Conservation (phyloP, 306 rosid genomes). For the Albizia julibrissin region DNA sequence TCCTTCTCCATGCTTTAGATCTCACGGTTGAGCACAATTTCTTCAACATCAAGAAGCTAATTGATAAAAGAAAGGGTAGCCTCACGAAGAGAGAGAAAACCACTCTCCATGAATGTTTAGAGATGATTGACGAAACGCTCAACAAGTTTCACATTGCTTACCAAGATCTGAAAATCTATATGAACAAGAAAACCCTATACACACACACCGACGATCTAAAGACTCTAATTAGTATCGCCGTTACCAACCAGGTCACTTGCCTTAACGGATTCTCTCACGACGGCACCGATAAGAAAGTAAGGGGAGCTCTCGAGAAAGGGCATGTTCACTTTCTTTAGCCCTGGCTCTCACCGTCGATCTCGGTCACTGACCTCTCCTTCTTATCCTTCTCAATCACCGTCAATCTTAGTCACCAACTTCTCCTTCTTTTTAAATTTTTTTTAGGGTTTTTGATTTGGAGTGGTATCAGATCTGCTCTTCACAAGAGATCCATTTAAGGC, state of each 20-base stretch:
- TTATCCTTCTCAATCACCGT: too few relatives aligned
- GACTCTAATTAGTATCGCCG: slow-evolving; percentile 66
- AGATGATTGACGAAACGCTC: slow-evolving; percentile 59
- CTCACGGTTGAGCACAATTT: slow-evolving; percentile 42
- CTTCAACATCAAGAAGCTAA: slow-evolving; percentile 45
- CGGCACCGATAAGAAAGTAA: slow-evolving; percentile 36
- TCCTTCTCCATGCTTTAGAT: too few relatives aligned
- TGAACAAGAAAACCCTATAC: slow-evolving; percentile 45
- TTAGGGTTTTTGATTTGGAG: too few relatives aligned
- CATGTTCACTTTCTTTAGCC: slow-evolving; percentile 25
- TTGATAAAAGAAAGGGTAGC: background rate
- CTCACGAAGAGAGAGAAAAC: slow-evolving; percentile 46
- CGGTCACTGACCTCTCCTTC: too few relatives aligned
- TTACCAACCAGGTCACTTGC: slow-evolving; percentile 75
- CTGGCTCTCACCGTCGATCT: too few relatives aligned
- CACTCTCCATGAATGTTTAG: slow-evolving; percentile 70
- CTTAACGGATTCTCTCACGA: slow-evolving; percentile 76
- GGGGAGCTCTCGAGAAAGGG: slow-evolving; percentile 38
- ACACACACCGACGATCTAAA: slow-evolving; percentile 60
- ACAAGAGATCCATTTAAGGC: too few relatives aligned
- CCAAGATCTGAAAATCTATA: slow-evolving; percentile 45
- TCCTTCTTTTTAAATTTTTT: too few relatives aligned
- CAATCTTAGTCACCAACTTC: too few relatives aligned
- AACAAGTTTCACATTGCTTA: slow-evolving; percentile 50
- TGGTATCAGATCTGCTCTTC: too few relatives aligned